These are phyloP conservation scores for Solanum clarkiae DNA, from an alignment of 257 asterid species.

Conservation along the genomic window DNA sequence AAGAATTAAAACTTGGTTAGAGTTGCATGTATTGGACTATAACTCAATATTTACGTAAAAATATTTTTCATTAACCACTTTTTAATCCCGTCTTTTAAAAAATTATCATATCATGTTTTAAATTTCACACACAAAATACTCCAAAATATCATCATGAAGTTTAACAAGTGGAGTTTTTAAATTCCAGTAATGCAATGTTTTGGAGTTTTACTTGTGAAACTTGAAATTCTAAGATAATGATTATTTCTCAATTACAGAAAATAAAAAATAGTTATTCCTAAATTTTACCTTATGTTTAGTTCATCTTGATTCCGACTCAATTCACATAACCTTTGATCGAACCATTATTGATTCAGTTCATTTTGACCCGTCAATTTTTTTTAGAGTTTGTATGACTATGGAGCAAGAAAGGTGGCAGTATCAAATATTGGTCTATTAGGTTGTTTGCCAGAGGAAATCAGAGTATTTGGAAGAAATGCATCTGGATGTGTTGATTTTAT, in stretches of 20 bases:
- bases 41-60: not conserved
- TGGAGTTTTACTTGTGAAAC: not conserved
- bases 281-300: not conserved
- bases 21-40: not conserved
- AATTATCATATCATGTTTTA: not conserved
- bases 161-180: not conserved
- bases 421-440: conserved; percentile 3
- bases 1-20: not conserved
- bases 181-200: not conserved
- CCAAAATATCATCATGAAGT: not conserved
- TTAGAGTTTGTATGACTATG: not conserved
- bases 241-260: not conserved
- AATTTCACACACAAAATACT: not conserved
- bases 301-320: not conserved
- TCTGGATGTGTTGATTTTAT: conserved; percentile 7
- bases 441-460: conserved; percentile 1
- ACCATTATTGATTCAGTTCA: not conserved
- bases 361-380: not conserved
- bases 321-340: accelerated
- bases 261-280: not conserved
- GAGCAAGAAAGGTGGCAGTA: conserved; percentile 15
- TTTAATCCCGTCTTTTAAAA: not conserved
- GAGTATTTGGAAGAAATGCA: not conserved
- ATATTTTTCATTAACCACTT: not conserved
- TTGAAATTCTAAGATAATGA: accelerated